Percentiles rank a stretch among this genome's conserved stretches.
Evolutionary conservation across 2,329 filamentous ascomycete species (phyloP).

Genomic region (Diplodia seriata): DNA sequence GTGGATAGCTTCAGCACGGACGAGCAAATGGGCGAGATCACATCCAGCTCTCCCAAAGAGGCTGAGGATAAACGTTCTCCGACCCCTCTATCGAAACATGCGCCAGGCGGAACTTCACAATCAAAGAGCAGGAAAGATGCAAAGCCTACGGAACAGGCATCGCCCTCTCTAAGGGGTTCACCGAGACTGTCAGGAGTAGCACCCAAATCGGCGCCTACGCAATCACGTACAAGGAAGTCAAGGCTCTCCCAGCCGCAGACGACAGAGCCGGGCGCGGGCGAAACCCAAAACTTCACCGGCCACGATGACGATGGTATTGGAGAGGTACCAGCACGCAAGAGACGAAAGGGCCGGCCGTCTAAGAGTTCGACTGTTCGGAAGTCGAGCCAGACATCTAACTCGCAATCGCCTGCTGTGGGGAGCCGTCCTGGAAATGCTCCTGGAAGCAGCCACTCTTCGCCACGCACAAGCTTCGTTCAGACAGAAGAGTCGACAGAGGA

Average conservation of each 20-base stretch:
- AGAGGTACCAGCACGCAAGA: constrained; percentile 29
- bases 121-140: neutral
- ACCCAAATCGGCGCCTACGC: neutral
- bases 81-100: neutral
- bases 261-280: neutral
- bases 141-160: neutral
- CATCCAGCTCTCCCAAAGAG: neutral
- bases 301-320: neutral
- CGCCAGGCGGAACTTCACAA: neutral
- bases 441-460: neutral
- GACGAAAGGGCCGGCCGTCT: constrained; percentile 4
- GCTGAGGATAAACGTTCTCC: neutral
- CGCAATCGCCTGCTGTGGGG: constrained; percentile 29
- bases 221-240: constrained; percentile 14
- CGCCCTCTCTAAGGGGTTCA: constrained; percentile 5
- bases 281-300: neutral
- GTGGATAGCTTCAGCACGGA: constrained; percentile 39
- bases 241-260: constrained; percentile 25
- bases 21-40: neutral
- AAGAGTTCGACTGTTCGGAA: constrained; percentile 29
- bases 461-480: neutral
- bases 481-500: neutral
- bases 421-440: constrained; percentile 11
- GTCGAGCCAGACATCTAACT: constrained; percentile 32
- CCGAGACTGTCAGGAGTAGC: constrained; percentile 5